Conservation (phyloP, 768 basidiomycete species). For the Leccinum boreale region DNA sequence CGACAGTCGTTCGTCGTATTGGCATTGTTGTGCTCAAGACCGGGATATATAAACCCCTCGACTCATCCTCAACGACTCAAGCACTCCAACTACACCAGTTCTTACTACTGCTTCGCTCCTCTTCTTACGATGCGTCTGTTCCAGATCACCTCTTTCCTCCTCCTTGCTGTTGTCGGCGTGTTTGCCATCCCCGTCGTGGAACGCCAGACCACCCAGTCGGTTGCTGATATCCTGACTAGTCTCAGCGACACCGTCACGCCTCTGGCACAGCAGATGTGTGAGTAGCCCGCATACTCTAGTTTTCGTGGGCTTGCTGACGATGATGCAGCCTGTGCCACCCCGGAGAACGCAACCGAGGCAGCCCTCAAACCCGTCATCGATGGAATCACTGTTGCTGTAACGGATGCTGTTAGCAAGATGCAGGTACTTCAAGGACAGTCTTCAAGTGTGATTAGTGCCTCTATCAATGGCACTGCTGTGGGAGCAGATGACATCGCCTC, state of each 20-base stretch:
- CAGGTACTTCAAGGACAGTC: constrained; percentile 7
- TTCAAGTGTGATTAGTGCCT: background rate
- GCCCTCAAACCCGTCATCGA: constrained; percentile 4
- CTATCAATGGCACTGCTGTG: constrained; percentile 1
- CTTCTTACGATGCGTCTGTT: constrained; percentile 9
- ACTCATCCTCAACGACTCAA: background rate
- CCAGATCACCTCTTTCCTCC: background rate
- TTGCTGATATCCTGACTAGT: background rate
- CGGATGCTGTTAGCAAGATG: background rate
- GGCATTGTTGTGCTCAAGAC: background rate
- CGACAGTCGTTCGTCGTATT: background rate
- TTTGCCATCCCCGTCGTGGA: constrained; percentile 9
- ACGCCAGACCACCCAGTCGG: constrained; percentile 3
- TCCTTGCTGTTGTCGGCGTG: constrained; percentile 6
- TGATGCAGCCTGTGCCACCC: constrained; percentile 8
- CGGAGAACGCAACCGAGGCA: constrained; percentile 9
- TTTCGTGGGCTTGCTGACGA: background rate
- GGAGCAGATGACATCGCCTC: constrained; percentile 1
- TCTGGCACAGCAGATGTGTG: constrained; percentile 10
- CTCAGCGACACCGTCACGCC: constrained; percentile 6
- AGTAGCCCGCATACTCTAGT: background rate
- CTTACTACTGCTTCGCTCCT: background rate
- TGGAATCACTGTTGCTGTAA: constrained; percentile 6
- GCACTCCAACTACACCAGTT: constrained; percentile 7
- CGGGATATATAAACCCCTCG: constrained; percentile 10